Conservation (phyloP, 495 filamentous ascomycete genomes). For the Hypoxylon fragiforme region DNA sequence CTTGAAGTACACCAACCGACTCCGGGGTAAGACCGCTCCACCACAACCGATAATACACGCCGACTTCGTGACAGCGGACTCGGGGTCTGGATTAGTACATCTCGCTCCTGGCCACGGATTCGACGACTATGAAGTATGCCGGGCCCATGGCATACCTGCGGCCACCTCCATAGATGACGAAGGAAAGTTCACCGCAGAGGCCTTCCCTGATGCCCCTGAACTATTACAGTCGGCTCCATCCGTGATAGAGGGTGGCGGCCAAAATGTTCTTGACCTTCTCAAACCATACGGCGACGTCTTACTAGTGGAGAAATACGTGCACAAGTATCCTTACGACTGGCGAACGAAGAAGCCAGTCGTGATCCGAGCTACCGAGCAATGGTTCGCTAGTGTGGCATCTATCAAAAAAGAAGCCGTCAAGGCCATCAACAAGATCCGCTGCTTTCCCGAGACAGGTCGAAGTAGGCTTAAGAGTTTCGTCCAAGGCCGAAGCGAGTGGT, state of each 20-base stretch:
- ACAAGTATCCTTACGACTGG: slow-evolving; percentile 99
- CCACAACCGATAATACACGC: slow-evolving; percentile 75
- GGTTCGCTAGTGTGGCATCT: slow-evolving; percentile 88
- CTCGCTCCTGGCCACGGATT: slow-evolving; percentile 93
- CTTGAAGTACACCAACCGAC: slow-evolving; percentile 66
- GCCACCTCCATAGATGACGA: slow-evolving; percentile 81
- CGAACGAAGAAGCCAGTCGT: slow-evolving; percentile 90
- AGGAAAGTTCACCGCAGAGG: slow-evolving; percentile 76
- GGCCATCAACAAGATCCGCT: slow-evolving; percentile 70
- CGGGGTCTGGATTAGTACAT: slow-evolving; percentile 92
- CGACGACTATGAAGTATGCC: slow-evolving; percentile 91
- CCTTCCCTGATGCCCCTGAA: slow-evolving; percentile 66
- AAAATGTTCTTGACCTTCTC: slow-evolving; percentile 68
- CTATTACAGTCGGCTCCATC: slow-evolving; percentile 52
- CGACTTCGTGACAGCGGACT: slow-evolving; percentile 81
- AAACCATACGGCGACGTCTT: slow-evolving; percentile 57
- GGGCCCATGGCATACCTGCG: slow-evolving; percentile 62
- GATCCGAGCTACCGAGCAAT: slow-evolving; percentile 89
- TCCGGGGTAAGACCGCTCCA: slow-evolving; percentile 55
- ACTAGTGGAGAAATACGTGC: slow-evolving; percentile 66
- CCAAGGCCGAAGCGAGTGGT: slow-evolving; percentile 90
- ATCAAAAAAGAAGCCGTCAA: slow-evolving; percentile 74
- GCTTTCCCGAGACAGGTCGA: slow-evolving; percentile 73
- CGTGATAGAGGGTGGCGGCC: slow-evolving; percentile 61
- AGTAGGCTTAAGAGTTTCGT: slow-evolving; percentile 80